Evolutionary conservation across 352 stramenopile species (phyloP).

Genomic region (Pythium phragmiticola): DNA sequence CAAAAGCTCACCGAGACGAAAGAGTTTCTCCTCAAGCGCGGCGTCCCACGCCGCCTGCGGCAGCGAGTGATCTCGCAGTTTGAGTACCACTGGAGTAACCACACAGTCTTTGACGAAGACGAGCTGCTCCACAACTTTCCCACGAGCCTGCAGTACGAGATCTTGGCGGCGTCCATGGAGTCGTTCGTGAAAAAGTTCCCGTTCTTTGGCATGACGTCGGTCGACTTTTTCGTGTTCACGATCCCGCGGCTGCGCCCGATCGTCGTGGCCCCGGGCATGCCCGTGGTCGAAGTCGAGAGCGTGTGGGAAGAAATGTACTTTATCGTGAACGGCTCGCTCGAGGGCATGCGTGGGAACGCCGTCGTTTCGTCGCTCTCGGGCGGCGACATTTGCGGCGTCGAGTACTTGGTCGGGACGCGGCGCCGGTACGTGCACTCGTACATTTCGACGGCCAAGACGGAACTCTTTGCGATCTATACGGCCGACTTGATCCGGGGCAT

Average conservation of each 20-base stretch:
- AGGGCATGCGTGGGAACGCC: constrained; percentile 57
- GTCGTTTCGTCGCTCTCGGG: constrained; percentile 55
- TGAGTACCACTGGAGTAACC: constrained; percentile 75
- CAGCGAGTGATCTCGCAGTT: constrained; percentile 78
- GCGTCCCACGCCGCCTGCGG: constrained; percentile 59
- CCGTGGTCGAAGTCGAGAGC: constrained; percentile 71
- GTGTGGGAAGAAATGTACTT: constrained; percentile 86
- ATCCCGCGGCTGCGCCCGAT: constrained; percentile 64
- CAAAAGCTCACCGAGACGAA: constrained; percentile 79
- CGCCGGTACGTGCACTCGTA: constrained; percentile 70
- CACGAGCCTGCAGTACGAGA: constrained; percentile 74
- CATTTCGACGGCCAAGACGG: constrained; percentile 56
- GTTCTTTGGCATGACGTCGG: constrained; percentile 70
- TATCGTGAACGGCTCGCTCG: constrained; percentile 51
- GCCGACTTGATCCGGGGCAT: constrained; percentile 54
- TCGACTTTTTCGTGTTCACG: constrained; percentile 75
- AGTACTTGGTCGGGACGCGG: constrained; percentile 58
- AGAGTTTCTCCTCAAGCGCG: constrained; percentile 70
- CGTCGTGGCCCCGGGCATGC: constrained; percentile 53
- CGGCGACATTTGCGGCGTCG: constrained; percentile 76
- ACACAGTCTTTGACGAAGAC: constrained; percentile 77
- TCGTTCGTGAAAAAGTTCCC: constrained; percentile 73
- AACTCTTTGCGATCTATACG: constrained; percentile 70
- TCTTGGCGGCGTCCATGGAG: constrained; percentile 75
- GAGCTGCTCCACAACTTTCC: constrained; percentile 63